Conservation (phyloP, 495 filamentous ascomycete genomes). For the Penicillium taxi region DNA sequence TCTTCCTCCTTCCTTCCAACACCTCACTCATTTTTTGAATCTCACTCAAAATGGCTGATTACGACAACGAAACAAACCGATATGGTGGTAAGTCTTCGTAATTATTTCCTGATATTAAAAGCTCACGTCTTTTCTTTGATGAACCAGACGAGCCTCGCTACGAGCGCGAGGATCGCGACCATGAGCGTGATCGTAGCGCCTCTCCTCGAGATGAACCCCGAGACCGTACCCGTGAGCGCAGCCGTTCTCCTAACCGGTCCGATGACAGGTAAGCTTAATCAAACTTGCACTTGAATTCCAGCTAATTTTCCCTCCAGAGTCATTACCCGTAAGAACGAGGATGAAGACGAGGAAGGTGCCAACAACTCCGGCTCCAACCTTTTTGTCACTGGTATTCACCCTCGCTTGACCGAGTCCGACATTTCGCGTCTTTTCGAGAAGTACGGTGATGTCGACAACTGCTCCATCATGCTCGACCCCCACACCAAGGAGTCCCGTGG, state of each 20-base stretch:
- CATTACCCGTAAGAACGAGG: conserved; percentile 42
- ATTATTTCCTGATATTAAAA: not conserved
- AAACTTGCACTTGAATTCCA: not conserved
- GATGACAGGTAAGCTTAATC: conserved; percentile 60
- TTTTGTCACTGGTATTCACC: conserved; percentile 97
- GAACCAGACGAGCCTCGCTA: conserved; percentile 68
- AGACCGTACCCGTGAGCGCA: conserved; percentile 65
- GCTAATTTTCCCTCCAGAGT: conserved; percentile 19
- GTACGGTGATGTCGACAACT: conserved; percentile 96
- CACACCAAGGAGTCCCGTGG: conserved; percentile 97
- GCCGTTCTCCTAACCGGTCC: conserved; percentile 62
- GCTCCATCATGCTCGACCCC: conserved; percentile 98
- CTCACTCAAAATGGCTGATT: conserved; percentile 51
- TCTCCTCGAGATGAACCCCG: conserved; percentile 75
- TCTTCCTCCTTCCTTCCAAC: conserved; percentile 13
- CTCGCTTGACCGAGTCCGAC: conserved; percentile 81
- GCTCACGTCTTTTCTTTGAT: conserved; percentile 7
- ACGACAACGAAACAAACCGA: conserved; percentile 77
- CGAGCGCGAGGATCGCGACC: conserved; percentile 77
- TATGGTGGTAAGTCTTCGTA: conserved; percentile 76
- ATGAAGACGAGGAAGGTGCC: conserved; percentile 72
- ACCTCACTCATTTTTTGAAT: conserved; percentile 10
- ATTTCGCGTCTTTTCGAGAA: conserved; percentile 95
- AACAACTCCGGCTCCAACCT: conserved; percentile 93
- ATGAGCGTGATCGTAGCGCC: conserved; percentile 83